Evolutionary conservation across 2,329 filamentous ascomycete species (phyloP), one percentile per base, ranked within the genome.

Genomic region (Phialemoniopsis sp.): DNA sequence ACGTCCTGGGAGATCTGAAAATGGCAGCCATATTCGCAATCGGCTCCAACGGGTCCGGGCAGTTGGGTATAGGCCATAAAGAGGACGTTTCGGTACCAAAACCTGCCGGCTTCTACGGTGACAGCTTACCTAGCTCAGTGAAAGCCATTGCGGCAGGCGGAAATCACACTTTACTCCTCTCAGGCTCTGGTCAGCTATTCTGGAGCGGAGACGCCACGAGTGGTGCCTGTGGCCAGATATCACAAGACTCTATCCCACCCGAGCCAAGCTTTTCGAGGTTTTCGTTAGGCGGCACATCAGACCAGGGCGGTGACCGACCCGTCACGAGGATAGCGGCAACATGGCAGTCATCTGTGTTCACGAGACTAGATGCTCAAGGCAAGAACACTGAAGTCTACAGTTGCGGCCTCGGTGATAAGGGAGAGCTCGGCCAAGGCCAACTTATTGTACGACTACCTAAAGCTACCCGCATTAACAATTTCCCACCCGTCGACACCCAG

Each of bases 131-230:
- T 13, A 53, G 58, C 18, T 46, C 58, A 13, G 57, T 72, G 40
- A 49, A 55, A 37, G 59, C 57, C 32, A 58, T 73, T 9, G 65
- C 66, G 15, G 70, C 87, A 8, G 91, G 91, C 4, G 90, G 90
- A 2, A 96, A 96, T 54, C 91, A 96, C 59, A 94, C 89, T 0
- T 64, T 96, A 4, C 58, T 95, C 9, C 67, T 89, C 10, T 78
- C 75, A n/a, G 54, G 67, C 4, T 56, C 68, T 18, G 82, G 83
- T 0, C 50, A 64, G 2, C 65, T 90, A 1, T 85, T 78, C 53
- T 81, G 77, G 52, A 74, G 80, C 34, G 89, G 89, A 1, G 76
- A 82, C 42, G 68, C 63, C 8, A 55, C 63, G 3, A 68, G 57
- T 10, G 78, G 78, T 12, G 75, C 78, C 3, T 82, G 78, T 46